Base-by-base conservation (phyloP, 345 rosid genomes). In the Streptanthus diversifolius region DNA sequence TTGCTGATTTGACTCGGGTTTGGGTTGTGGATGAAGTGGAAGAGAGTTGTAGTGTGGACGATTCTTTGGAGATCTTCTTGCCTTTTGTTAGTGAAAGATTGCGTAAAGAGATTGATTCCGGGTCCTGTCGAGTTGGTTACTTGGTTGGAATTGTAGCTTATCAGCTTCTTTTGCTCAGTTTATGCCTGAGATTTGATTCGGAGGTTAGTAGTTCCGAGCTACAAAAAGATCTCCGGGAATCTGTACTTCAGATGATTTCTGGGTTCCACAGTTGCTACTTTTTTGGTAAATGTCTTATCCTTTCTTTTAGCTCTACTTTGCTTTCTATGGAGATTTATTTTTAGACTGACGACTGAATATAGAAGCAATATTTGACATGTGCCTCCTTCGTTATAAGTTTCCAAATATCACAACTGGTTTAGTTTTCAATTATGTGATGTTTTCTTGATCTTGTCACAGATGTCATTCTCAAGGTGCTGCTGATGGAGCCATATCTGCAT, bases 101-200 rank as follows among this genome's bases (percentile, higher is more conserved):
- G 69, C 77, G 86, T 37, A 43, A 63, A 53, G 62, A 56, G 72
- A 70, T 80, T 6, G 68, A 74, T 47, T 79, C 64, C 32, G 86
- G 81, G 40, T 54, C 71, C 27, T 83, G 86, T 64, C 48, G 60
- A 36, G 63, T 85, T 61, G 86, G 84, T 52, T 65, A 53, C 70
- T 79, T 89, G 66, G 90, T 90, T 27, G 97, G 96, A 68, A 74
- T 82, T 8, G 96, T 91, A 1, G 88, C 86, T 88, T 71, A 77
- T 45, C 88, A 91, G 80, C 79, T 70, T 12, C 79, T 89, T 21
- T 62, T 88, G 79, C 70, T 92, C 75, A 80, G 70, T 66, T 63
- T 82, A 36, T 82, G 95, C 78, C 79, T 85, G 82, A 90, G 83
- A 29, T 85, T 85, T 56, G 80, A 77, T 22, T 64, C 51, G 5